Percentiles rank a stretch among this genome's conserved stretches.
Evolutionary conservation across 352 stramenopile genomes (phyloP).

Genomic region (Phytophthora chlamydospora): DNA sequence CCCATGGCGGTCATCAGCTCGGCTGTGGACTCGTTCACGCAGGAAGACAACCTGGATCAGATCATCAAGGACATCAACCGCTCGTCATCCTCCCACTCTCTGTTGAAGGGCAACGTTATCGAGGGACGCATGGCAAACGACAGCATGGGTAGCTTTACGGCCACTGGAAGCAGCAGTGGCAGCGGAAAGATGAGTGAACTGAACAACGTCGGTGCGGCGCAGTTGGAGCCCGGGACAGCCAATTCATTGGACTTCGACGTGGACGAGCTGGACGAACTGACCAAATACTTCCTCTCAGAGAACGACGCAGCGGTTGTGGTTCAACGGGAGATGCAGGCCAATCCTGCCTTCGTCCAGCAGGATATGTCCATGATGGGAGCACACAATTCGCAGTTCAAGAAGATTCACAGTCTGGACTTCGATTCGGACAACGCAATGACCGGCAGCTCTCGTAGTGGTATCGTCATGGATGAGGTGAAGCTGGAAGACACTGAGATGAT

Average conservation of each 20-base stretch:
- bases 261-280: conserved; percentile 78
- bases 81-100: conserved; percentile 46
- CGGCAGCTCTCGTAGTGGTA: conserved; percentile 27
- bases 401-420: conserved; percentile 82
- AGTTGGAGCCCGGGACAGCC: conserved; percentile 41
- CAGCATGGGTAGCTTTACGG: conserved; percentile 33
- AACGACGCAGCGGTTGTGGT: conserved; percentile 43
- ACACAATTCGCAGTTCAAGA: conserved; percentile 50
- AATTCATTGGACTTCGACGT: conserved; percentile 70
- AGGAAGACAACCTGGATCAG: conserved; percentile 74
- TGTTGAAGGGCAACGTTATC: conserved; percentile 39
- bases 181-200: conserved; percentile 32
- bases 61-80: conserved; percentile 82
- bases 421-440: conserved; percentile 49
- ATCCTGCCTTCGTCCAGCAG: conserved; percentile 19
- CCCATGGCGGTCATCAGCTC: conserved; percentile 69
- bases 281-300: conserved; percentile 73
- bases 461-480: conserved; percentile 32
- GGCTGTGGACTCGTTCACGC: conserved; percentile 74
- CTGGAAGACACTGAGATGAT: conserved; percentile 50
- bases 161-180: conserved; percentile 39
- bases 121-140: conserved; percentile 17
- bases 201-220: conserved; percentile 13
- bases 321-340: conserved; percentile 38
- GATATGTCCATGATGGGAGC: conserved; percentile 8